Evolutionary conservation across 2,329 filamentous ascomycete species (phyloP).

Genomic region (Aspergillus thermomutatus): DNA sequence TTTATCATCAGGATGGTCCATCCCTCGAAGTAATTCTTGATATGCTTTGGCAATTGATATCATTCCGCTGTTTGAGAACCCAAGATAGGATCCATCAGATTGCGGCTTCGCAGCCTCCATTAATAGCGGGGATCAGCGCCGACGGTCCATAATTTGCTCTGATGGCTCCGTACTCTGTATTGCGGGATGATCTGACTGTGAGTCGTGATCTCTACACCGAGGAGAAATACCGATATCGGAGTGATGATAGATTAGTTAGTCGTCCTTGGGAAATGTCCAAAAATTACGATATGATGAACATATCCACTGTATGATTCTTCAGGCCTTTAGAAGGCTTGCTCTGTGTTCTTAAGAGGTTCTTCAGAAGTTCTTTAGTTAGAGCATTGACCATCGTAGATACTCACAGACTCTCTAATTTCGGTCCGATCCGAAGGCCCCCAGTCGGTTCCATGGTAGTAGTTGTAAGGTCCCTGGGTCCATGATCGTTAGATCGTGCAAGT

Average conservation of each 20-base stretch:
- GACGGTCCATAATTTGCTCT: not conserved
- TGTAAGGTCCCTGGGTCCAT: not conserved
- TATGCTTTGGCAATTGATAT: not conserved
- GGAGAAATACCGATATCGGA: not conserved
- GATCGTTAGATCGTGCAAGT: constrained; percentile 3
- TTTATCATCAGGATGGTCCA: not conserved
- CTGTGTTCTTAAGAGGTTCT: not conserved
- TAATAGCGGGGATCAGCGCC: not conserved
- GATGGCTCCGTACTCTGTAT: not conserved
- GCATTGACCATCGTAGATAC: not conserved
- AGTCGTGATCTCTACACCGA: not conserved
- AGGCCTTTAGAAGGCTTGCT: not conserved
- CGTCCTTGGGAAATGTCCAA: not conserved
- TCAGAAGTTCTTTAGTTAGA: too few species aligned
- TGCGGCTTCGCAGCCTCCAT: not conserved
- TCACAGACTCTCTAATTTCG: constrained; percentile 5
- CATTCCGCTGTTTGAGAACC: not conserved
- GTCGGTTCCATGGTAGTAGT: constrained; percentile 12
- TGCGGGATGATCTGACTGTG: not conserved
- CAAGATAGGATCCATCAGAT: not conserved
- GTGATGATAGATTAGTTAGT: not conserved
- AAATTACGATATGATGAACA: not conserved
- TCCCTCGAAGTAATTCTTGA: not conserved
- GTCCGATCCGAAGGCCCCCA: constrained; percentile 17
- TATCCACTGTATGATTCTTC: not conserved